Percentiles rank a stretch among this genome's conserved stretches.
Evolutionary conservation across 768 basidiomycete species (phyloP).

Genomic region (Trametes coccinea): DNA sequence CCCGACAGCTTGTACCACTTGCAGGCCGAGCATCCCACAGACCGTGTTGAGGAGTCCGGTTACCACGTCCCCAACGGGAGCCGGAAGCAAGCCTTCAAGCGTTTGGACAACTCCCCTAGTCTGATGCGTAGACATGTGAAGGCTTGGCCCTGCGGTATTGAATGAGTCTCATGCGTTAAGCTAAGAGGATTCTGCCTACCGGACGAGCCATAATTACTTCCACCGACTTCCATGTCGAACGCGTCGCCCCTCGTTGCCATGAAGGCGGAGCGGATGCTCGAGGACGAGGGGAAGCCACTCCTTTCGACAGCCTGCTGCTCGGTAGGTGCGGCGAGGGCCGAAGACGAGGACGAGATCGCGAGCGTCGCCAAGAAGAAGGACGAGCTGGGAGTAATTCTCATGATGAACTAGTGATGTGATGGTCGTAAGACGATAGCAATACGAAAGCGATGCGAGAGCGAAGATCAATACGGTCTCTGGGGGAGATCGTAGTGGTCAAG

Average conservation of each 20-base stretch:
- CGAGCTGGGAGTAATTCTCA: conserved; percentile 35
- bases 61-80: not conserved
- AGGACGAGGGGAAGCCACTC: conserved; percentile 5
- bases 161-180: not conserved
- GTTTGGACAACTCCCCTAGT: not conserved
- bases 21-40: not conserved
- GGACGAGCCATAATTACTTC: not conserved
- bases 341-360: conserved; percentile 33
- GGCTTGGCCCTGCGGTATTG: not conserved
- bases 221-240: not conserved
- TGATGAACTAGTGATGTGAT: conserved; percentile 22
- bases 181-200: not conserved
- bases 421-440: conserved; percentile 21
- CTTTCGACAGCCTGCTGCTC: conserved; percentile 10
- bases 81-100: not conserved
- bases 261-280: conserved; percentile 8
- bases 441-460: conserved; percentile 13
- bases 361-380: conserved; percentile 36
- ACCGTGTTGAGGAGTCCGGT: not conserved
- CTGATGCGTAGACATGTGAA: not conserved
- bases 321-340: conserved; percentile 33
- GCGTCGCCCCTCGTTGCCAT: conserved; percentile 1
- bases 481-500: conserved; percentile 24
- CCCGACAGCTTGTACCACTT: not conserved
- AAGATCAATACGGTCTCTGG: conserved; percentile 16